Base-by-base conservation (phyloP, 2,329 filamentous ascomycete genomes). In the Scortechinia acanthostroma region DNA sequence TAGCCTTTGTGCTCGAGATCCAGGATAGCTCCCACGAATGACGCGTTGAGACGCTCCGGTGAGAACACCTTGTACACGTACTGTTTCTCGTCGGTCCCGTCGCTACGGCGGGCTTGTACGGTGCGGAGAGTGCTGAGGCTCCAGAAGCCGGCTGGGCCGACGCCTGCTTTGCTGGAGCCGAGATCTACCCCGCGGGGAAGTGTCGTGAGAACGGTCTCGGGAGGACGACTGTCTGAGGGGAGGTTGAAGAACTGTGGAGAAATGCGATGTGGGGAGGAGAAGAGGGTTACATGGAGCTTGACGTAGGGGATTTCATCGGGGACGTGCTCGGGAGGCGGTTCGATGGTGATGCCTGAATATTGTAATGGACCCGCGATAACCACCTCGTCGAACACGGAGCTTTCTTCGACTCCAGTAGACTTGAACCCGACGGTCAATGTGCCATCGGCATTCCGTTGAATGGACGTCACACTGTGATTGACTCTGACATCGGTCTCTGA, bases 191-290 rank as follows among this genome's bases (percentile, higher is more conserved):
- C 71, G 2, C 71, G 63, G 2, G 76, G 77, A 0, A 96, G 74
- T 0, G 91, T 97, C 0, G 93, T 97, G 44, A 96, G 77, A 42
- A 98, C 76, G 17, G 78, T 80, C 48, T 79, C 80, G 0, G 93
- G 93, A 0, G 86, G 77, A 15, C 68, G 60, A 22, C 69, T 64
- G n/a, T 65, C 72, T 0, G 73, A 59, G 2, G 70, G 56, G 2
- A 94, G 70, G 46, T 79, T 77, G 69, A 97, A 97, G 58, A 81
- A 90, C 2, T 61, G 61, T 0, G 86, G 75, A 6, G 73, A 72
- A 2, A 84, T 66, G 16, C 63, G 64, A 51, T 75, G 69, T 0
- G 77, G 76, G 0, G 79, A 77, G 1, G 80, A 71, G 52, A 86
- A 78, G 2, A 86, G 69, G 0, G 81, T 85, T 46, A 84, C 80